Evolutionary conservation across 2,329 filamentous ascomycete species (phyloP).

Genomic region (Fusarium bulbicola): DNA sequence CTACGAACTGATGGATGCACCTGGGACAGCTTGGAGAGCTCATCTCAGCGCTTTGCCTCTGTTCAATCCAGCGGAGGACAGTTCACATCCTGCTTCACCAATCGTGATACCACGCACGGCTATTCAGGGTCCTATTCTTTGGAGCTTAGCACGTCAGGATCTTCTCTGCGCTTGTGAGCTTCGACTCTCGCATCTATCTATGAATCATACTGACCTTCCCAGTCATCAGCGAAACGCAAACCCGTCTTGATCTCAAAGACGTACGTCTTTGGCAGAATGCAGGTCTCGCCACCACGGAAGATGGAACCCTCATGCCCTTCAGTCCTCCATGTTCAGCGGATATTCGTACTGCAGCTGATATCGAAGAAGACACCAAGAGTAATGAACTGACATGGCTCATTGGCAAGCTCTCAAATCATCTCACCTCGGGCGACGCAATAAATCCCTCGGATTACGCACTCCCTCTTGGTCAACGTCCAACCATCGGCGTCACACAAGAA

Average conservation of each 20-base stretch:
- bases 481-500: conserved; percentile 36
- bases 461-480: conserved; percentile 22
- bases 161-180: conserved; percentile 31
- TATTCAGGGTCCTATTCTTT: conserved; percentile 36
- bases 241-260: conserved; percentile 64
- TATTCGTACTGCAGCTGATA: conserved; percentile 57
- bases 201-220: not conserved
- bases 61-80: conserved; percentile 57
- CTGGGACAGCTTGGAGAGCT: conserved; percentile 68
- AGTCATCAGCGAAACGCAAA: conserved; percentile 42
- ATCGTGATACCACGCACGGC: conserved; percentile 32
- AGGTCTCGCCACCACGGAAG: conserved; percentile 59
- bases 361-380: conserved; percentile 70
- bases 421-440: conserved; percentile 64
- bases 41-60: conserved; percentile 74
- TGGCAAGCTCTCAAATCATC: conserved; percentile 72
- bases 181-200: not conserved
- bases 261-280: conserved; percentile 71
- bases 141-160: conserved; percentile 37
- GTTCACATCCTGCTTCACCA: not conserved
- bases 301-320: conserved; percentile 32
- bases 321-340: conserved; percentile 51
- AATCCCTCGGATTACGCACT: conserved; percentile 41
- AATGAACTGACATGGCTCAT: conserved; percentile 73
- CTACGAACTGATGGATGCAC: conserved; percentile 74